Evolutionary conservation across 1,284 basidiomycete genomes (phyloP).

Genomic region (Fistulinella cinereoalba): DNA sequence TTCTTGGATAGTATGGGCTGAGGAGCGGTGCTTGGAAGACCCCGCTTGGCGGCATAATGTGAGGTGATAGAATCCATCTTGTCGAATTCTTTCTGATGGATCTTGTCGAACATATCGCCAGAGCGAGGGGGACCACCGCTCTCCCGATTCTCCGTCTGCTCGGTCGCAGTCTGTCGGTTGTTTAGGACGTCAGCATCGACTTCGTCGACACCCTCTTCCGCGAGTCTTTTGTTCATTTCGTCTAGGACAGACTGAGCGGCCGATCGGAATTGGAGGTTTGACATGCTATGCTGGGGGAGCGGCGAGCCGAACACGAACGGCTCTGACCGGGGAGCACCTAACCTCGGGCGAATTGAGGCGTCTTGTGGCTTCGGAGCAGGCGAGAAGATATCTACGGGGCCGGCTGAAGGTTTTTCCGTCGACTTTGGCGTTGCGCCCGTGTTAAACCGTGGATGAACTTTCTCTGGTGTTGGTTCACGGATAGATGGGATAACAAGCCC

Average conservation of each 20-base stretch:
- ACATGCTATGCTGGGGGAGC: conserved; percentile 53
- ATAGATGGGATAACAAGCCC: conserved; percentile 23
- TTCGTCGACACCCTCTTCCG: conserved; percentile 43
- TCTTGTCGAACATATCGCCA: conserved; percentile 52
- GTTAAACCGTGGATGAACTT: conserved; percentile 11
- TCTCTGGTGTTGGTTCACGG: conserved; percentile 19
- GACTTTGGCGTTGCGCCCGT: conserved; percentile 31
- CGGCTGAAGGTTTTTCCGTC: conserved; percentile 27
- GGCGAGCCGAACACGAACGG: conserved; percentile 76
- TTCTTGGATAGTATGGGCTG: conserved; percentile 34
- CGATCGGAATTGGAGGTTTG: conserved; percentile 58
- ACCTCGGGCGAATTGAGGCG: conserved; percentile 18
- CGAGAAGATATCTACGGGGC: conserved; percentile 39
- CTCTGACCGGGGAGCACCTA: conserved; percentile 30
- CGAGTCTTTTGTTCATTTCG: conserved; percentile 74
- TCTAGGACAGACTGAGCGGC: conserved; percentile 65
- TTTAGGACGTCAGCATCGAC: conserved; percentile 44
- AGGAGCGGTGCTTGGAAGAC: conserved; percentile 13
- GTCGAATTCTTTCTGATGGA: conserved; percentile 61
- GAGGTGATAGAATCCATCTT: conserved; percentile 75
- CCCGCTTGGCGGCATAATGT: conserved; percentile 54
- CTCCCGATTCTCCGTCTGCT: conserved; percentile 21
- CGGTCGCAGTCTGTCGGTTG: conserved; percentile 21
- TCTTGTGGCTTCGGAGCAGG: conserved; percentile 27
- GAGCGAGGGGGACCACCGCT: conserved; percentile 21